Evolutionary conservation across 768 basidiomycete genomes (phyloP).

Genomic region (Kwoniella heveanensis): DNA sequence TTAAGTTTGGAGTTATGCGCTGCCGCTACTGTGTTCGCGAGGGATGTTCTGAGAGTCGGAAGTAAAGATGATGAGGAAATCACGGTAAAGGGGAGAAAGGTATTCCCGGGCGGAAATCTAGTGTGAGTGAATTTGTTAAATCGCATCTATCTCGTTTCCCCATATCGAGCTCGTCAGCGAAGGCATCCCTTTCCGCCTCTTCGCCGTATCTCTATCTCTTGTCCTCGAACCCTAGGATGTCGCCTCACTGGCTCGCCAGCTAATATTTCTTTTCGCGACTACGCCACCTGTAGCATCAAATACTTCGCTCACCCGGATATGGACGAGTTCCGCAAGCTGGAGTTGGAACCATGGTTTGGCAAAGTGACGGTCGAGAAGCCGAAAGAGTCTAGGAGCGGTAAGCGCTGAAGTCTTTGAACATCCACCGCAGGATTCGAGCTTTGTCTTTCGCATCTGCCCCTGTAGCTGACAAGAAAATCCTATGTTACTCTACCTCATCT

Average conservation of each 20-base stretch:
- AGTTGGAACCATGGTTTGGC: conserved; percentile 67
- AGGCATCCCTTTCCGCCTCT: no score
- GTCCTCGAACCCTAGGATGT: neutral
- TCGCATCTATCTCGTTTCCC: no score
- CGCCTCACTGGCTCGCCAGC: no score
- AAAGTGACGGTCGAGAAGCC: conserved; percentile 76
- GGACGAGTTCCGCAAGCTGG: conserved; percentile 65
- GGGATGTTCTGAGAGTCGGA: conserved; percentile 60
- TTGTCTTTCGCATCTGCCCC: neutral
- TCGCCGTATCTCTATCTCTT: neutral
- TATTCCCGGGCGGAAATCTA: conserved; percentile 47
- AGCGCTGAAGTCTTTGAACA: no score
- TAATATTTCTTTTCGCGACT: no score
- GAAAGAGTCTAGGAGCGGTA: conserved; percentile 66
- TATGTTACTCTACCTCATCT: neutral
- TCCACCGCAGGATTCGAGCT: no score
- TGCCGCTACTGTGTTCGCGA: conserved; percentile 72
- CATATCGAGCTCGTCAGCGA: no score
- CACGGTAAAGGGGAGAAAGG: conserved; percentile 3
- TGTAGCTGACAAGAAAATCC: conserved; percentile 2
- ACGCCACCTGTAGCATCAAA: conserved; percentile 78
- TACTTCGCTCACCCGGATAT: conserved; percentile 77
- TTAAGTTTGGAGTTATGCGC: conserved; percentile 71
- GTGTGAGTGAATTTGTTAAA: no score
- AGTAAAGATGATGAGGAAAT: conserved; percentile 56